These are phyloP conservation scores for Coniella lustricola DNA, from an alignment of 2,329 filamentous ascomycete species.

Conservation along the genomic window DNA sequence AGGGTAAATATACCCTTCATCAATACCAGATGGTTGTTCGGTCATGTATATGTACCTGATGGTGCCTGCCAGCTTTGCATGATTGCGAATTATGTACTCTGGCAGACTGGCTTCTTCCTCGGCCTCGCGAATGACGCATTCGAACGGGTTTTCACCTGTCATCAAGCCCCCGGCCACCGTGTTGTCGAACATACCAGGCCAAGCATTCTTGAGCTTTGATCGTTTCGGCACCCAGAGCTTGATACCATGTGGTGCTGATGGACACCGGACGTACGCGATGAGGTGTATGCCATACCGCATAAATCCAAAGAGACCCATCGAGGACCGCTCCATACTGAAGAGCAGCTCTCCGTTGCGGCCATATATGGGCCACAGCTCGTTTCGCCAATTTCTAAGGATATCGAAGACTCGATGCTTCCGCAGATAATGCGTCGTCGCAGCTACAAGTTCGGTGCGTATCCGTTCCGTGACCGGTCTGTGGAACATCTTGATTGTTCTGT, in stretches of 20 bases:
- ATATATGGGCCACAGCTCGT: constrained; percentile 76
- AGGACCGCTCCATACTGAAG: constrained; percentile 71
- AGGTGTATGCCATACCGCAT: constrained; percentile 77
- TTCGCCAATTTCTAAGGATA: constrained; percentile 70
- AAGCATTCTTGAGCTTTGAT: constrained; percentile 73
- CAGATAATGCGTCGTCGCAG: constrained; percentile 58
- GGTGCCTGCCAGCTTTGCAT: constrained; percentile 54
- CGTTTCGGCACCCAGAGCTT: constrained; percentile 81
- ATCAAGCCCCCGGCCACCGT: constrained; percentile 80
- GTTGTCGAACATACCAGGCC: constrained; percentile 89
- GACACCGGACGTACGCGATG: constrained; percentile 59
- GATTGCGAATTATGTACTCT: constrained; percentile 57
- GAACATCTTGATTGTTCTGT: constrained; percentile 58
- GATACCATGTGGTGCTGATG: constrained; percentile 44
- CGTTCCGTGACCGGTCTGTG: constrained; percentile 46
- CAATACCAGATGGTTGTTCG: constrained; percentile 68
- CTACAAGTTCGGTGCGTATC: constrained; percentile 52
- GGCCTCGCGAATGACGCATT: constrained; percentile 77
- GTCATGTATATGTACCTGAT: constrained; percentile 83
- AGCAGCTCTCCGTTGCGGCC: constrained; percentile 54
- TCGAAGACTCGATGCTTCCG: constrained; percentile 64
- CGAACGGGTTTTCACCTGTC: constrained; percentile 71
- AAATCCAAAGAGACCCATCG: constrained; percentile 66
- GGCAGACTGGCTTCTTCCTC: constrained; percentile 83
- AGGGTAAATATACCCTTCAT: constrained; percentile 76